These are phyloP conservation scores for Lecanoromycetidae sp. DNA, from an alignment of 2,329 filamentous ascomycete genomes.

Conservation along the genomic window DNA sequence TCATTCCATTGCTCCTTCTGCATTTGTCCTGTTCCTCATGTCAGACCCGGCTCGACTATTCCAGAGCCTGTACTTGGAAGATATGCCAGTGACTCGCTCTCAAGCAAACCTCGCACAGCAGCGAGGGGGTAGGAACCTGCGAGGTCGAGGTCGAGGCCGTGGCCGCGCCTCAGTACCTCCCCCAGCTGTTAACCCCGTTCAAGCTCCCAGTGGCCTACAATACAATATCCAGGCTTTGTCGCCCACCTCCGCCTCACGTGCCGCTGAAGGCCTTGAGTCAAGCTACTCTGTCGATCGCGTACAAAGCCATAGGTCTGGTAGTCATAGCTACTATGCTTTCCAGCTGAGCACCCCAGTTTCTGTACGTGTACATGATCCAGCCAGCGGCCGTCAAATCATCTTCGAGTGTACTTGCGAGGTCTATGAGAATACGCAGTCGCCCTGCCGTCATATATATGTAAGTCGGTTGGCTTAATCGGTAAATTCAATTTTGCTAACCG, in stretches of 20 bases:
- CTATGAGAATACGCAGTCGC: constrained; percentile 3
- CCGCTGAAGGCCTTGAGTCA: constrained; percentile 10
- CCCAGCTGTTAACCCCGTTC: background rate
- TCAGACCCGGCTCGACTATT: background rate
- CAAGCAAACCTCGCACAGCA: constrained; percentile 1
- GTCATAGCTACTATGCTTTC: constrained; percentile 17
- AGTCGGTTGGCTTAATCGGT: background rate
- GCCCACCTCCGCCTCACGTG: constrained; percentile 10
- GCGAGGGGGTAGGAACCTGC: background rate
- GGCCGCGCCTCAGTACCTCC: background rate
- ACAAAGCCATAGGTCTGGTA: constrained; percentile 2
- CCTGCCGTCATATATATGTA: constrained; percentile 18
- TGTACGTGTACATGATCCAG: constrained; percentile 15
- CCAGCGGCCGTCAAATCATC: background rate
- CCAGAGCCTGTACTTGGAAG: constrained; percentile 2
- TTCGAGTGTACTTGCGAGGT: constrained; percentile 17
- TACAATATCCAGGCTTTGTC: constrained; percentile 13
- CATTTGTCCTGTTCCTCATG: background rate
- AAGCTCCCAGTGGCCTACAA: constrained; percentile 1
- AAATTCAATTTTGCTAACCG: background rate
- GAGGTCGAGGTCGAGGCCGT: constrained; percentile 8
- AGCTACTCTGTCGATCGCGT: constrained; percentile 11
- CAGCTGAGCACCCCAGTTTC: constrained; percentile 11
- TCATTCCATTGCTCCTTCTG: background rate
- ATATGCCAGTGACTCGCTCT: constrained; percentile 13